phyloP scores from a whole-genome alignment of 2,329 filamentous ascomycete species.

The Teratosphaeriaceae sp. region DNA sequence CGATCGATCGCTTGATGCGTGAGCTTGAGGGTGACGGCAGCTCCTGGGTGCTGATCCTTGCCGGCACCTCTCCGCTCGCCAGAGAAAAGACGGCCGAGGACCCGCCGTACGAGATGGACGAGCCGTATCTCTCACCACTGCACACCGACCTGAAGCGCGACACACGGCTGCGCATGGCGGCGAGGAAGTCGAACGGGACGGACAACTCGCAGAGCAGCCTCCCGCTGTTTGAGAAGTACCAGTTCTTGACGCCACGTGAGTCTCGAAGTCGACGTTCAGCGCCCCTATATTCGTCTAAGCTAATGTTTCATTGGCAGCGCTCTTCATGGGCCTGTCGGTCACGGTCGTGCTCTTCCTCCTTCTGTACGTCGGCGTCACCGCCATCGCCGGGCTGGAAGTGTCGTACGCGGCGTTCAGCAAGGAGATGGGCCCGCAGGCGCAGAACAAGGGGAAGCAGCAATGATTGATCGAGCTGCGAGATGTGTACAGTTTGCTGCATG shows the following conservation, averaged over 20 bases:
- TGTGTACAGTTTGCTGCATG: no score
- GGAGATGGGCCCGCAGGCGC: conserved; percentile 81
- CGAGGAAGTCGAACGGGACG: conserved; percentile 8
- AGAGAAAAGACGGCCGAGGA: no score
- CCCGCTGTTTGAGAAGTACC: conserved; percentile 82
- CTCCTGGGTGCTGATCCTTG: no score
- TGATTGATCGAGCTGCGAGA: no score
- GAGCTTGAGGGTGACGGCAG: no score
- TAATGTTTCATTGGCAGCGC: conserved; percentile 47
- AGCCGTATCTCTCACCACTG: conserved; percentile 56
- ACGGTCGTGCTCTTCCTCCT: conserved; percentile 67
- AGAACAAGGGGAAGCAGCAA: conserved; percentile 45
- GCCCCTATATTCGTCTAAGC: neutral
- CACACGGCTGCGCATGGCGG: no score
- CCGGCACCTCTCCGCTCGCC: no score
- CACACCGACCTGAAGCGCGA: conserved; percentile 72
- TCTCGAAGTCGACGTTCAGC: conserved; percentile 13
- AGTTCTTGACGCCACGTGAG: conserved; percentile 84
- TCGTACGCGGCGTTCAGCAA: conserved; percentile 95
- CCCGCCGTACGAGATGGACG: conserved; percentile 56
- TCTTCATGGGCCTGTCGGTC: conserved; percentile 80
- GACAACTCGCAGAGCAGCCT: conserved; percentile 31
- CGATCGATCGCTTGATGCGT: no score
- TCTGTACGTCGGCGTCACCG: conserved; percentile 68
- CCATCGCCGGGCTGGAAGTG: conserved; percentile 74